phyloP scores from a whole-genome alignment of 2,329 filamentous ascomycete species.

The Atkinsonella texensis region DNA sequence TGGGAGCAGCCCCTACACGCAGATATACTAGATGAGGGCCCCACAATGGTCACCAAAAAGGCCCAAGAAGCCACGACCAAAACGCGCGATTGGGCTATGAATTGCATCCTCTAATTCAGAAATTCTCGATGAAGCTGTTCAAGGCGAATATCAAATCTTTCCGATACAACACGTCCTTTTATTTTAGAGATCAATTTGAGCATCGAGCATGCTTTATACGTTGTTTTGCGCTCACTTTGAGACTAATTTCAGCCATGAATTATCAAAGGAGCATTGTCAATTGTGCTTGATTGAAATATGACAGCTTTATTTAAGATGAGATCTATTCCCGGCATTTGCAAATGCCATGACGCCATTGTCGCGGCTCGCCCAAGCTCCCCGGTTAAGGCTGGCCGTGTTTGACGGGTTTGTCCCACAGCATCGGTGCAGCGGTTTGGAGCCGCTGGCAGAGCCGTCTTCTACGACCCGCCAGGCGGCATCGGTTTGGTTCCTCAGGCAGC shows the following conservation, averaged over 20 bases:
- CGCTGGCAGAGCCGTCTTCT: background rate
- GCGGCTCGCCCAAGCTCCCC: constrained; percentile 16
- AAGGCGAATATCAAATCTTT: background rate
- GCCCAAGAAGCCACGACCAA: background rate
- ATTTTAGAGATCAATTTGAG: background rate
- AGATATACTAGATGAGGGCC: background rate
- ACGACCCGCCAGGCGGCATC: background rate
- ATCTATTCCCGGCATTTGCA: constrained; percentile 3
- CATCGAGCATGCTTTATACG: background rate
- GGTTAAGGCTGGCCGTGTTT: constrained; percentile 14
- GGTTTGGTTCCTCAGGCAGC: background rate
- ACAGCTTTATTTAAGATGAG: background rate
- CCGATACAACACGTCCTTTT: background rate
- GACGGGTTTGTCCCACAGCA: constrained; percentile 8
- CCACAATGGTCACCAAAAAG: constrained; percentile 1
- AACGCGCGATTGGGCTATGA: constrained; percentile 1
- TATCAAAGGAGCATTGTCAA: background rate
- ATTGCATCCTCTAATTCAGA: constrained; percentile 1
- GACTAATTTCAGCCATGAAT: background rate
- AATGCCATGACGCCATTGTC: constrained; percentile 15
- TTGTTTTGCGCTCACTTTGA: constrained; percentile 1
- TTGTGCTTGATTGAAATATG: background rate
- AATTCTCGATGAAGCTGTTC: background rate
- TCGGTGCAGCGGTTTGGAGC: background rate
- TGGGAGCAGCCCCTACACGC: constrained; percentile 1